Evolutionary conservation across 139 green algal genomes (phyloP).

Genomic region (Micractinium conductrix): DNA sequence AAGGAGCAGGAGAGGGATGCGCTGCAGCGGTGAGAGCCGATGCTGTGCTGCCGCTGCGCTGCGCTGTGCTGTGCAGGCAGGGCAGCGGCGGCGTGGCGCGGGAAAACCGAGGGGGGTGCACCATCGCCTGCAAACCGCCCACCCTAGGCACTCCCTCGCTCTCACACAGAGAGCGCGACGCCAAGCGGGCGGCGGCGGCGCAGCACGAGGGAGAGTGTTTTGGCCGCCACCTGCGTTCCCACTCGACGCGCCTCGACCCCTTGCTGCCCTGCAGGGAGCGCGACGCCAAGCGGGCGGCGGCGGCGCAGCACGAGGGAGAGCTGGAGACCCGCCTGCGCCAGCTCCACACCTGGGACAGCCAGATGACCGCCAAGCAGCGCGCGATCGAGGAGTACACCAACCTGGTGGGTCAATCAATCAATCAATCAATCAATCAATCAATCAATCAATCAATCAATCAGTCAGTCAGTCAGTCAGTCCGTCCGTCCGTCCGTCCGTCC

Average conservation of each 20-base stretch:
- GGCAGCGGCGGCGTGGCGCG: too few relatives aligned
- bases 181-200: conserved; percentile 7
- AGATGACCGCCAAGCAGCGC: conserved; percentile 47
- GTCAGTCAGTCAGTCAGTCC: too few relatives aligned
- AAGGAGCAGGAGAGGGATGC: conserved; percentile 11
- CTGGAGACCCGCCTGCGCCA: conserved; percentile 43
- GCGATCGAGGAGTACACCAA: conserved; percentile 42
- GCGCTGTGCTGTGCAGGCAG: too few relatives aligned
- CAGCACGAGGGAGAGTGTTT: conserved; percentile 36
- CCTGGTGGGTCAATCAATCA: conserved; percentile 4
- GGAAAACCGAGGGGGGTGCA: too few relatives aligned
- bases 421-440: too few relatives aligned
- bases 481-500: too few relatives aligned
- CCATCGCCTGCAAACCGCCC: too few relatives aligned
- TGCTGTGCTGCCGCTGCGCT: too few relatives aligned
- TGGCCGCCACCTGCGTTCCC: too few relatives aligned
- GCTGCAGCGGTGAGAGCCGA: conserved; percentile 13
- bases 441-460: too few relatives aligned
- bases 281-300: conserved; percentile 29
- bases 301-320: conserved; percentile 27
- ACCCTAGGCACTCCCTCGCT: too few relatives aligned
- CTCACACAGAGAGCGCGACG: conserved; percentile 11
- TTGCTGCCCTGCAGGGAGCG: neutral
- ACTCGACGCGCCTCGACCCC: too few relatives aligned
- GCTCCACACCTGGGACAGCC: conserved; percentile 43